Conservation (phyloP, 495 filamentous ascomycete species). For the Hypoxylon perforatum region DNA sequence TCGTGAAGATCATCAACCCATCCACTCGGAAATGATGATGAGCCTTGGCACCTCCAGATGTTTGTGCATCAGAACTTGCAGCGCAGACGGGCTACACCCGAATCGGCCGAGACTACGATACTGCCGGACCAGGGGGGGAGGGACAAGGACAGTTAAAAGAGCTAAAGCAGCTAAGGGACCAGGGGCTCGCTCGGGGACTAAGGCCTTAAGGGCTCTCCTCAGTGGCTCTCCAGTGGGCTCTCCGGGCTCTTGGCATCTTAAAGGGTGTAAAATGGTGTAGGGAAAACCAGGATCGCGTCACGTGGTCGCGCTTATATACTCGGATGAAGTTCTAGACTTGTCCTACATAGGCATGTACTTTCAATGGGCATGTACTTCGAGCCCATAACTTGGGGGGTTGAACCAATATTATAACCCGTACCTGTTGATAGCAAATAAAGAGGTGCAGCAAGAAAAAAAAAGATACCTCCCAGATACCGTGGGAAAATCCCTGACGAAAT, state of each 20-base stretch:
- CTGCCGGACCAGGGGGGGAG: slow-evolving; percentile 23
- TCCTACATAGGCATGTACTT: slow-evolving; percentile 37
- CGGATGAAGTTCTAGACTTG: slow-evolving; percentile 38
- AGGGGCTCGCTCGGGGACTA: slow-evolving; percentile 5
- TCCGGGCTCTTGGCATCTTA: not conserved
- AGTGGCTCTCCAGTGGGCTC: not conserved
- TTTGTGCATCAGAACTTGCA: not conserved
- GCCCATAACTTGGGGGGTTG: slow-evolving; percentile 2
- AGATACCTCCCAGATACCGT: no score
- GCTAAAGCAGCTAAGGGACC: no score
- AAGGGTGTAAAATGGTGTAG: not conserved
- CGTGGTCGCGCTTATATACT: slow-evolving; percentile 30
- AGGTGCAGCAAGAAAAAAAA: slow-evolving; percentile 17
- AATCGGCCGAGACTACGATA: slow-evolving; percentile 40
- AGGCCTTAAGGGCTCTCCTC: slow-evolving; percentile 13
- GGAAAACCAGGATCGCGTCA: slow-evolving; percentile 23
- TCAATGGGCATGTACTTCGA: not conserved
- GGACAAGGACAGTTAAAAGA: not conserved
- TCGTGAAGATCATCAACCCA: slow-evolving; percentile 23
- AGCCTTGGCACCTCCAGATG: slow-evolving; percentile 36
- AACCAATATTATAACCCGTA: slow-evolving; percentile 12
- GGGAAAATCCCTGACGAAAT: slow-evolving; percentile 16
- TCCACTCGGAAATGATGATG: slow-evolving; percentile 42
- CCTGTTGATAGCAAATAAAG: slow-evolving; percentile 12
- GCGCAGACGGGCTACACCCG: slow-evolving; percentile 12